Conservation (phyloP, 306 rosid species). For the Malus fusca region DNA sequence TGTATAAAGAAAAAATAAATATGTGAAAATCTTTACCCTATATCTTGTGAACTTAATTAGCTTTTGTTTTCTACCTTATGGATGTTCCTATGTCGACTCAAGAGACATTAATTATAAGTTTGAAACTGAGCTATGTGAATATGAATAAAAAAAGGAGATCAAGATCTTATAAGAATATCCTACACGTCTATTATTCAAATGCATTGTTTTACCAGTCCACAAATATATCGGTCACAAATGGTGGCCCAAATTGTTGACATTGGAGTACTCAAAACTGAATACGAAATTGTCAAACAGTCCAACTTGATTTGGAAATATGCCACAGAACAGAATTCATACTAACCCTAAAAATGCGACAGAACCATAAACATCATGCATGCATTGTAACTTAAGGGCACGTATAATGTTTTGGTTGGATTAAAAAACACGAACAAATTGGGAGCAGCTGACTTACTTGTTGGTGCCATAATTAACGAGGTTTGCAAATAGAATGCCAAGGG, state of each 20-base stretch:
- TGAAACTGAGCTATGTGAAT: not conserved
- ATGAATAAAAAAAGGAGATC: not conserved
- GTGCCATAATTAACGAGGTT: constrained; percentile 70
- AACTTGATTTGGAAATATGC: not conserved
- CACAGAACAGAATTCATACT: not conserved
- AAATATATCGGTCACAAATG: not conserved
- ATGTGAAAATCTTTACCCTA: not conserved
- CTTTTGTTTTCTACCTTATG: not conserved
- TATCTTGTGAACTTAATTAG: not conserved
- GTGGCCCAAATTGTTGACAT: not conserved
- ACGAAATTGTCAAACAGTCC: not conserved
- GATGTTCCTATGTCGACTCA: not conserved
- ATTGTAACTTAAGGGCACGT: not conserved
- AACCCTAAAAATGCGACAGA: not conserved
- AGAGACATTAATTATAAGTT: not conserved
- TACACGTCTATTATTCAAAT: not conserved
- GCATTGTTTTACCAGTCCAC: not conserved
- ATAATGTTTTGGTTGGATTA: not conserved
- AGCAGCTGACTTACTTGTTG: constrained; percentile 38
- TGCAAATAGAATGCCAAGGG: constrained; percentile 85
- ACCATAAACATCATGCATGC: not conserved
- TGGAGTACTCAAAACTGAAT: not conserved
- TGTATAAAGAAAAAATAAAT: no score
- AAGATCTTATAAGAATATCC: not conserved
- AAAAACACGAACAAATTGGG: not conserved